Evolutionary conservation across 129 eudicot genomes (phyloP).

Genomic region (Ambrosia artemisiifolia): DNA sequence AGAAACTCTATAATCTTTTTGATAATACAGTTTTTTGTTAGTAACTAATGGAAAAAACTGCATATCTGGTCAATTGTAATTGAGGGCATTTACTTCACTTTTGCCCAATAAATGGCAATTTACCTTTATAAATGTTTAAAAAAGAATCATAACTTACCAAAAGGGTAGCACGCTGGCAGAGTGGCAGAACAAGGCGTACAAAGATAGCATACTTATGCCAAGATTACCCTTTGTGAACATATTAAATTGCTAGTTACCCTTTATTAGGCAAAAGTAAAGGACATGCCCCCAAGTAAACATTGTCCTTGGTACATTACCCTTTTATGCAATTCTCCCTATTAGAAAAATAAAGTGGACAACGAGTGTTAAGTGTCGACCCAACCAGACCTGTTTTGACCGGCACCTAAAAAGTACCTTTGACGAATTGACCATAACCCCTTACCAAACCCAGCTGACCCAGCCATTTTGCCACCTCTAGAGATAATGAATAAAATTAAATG

Average conservation of each 20-base stretch:
- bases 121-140: neutral
- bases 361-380: neutral
- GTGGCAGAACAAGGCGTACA: neutral
- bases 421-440: neutral
- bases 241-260: neutral
- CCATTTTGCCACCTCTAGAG: neutral
- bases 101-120: neutral
- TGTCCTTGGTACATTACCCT: neutral
- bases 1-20: neutral
- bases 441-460: neutral
- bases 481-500: neutral
- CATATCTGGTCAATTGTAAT: neutral
- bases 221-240: neutral
- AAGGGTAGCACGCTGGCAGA: neutral
- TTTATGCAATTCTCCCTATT: conserved; percentile 3
- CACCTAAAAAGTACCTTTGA: neutral
- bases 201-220: neutral
- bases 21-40: neutral
- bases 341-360: neutral
- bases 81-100: neutral
- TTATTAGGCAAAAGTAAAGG: neutral
- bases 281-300: neutral
- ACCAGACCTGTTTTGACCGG: neutral
- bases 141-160: neutral
- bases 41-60: neutral